Evolutionary conservation across 768 basidiomycete genomes (phyloP).

Genomic region (Candolleomyces efflorescens): DNA sequence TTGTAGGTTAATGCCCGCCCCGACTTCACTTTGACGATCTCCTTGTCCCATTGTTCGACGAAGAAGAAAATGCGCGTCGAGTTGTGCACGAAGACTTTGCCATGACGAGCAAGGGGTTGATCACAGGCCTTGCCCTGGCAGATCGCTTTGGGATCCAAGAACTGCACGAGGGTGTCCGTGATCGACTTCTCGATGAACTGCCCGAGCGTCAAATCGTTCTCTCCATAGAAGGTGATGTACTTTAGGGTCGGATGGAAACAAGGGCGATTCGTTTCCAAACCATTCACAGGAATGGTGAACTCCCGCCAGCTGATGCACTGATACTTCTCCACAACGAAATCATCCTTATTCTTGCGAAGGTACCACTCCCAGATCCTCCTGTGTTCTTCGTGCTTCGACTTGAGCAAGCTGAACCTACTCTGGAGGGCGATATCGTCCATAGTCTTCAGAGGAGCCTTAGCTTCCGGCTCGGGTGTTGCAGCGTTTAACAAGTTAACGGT

Average conservation of each 20-base stretch:
- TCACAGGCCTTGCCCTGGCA: conserved; percentile 86
- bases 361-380: conserved; percentile 96
- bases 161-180: conserved; percentile 61
- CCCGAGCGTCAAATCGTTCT: conserved; percentile 89
- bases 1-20: conserved; percentile 21
- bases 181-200: conserved; percentile 87
- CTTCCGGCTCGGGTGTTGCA: background rate
- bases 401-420: conserved; percentile 63
- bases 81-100: conserved; percentile 89
- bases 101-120: conserved; percentile 77
- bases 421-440: conserved; percentile 69
- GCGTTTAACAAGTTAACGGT: background rate
- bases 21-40: conserved; percentile 56
- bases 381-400: conserved; percentile 83
- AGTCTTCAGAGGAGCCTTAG: conserved; percentile 48
- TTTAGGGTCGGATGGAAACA: conserved; percentile 74
- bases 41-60: conserved; percentile 85
- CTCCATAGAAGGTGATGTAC: conserved; percentile 86
- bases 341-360: conserved; percentile 76
- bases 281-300: conserved; percentile 72
- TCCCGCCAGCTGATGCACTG: conserved; percentile 83
- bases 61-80: conserved; percentile 78
- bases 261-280: conserved; percentile 61
- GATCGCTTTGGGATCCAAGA: conserved; percentile 67
- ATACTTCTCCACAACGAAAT: conserved; percentile 89